Conservation (phyloP, 78 protist species). For the Planoprotostelium fungivorum region DNA sequence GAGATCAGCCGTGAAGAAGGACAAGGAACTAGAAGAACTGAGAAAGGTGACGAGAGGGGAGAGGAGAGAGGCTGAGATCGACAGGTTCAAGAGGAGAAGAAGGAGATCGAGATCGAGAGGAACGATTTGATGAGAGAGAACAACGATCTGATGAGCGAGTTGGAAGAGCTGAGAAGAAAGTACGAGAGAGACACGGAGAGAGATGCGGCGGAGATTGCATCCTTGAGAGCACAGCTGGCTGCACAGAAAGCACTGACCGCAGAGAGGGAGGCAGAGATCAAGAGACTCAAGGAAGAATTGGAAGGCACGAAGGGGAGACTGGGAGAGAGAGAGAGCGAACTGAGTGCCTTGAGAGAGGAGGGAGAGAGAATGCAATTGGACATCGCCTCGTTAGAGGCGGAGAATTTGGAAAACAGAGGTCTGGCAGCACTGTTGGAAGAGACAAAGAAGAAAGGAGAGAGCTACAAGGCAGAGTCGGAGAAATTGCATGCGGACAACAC, state of each 20-base stretch:
- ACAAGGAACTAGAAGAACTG: conserved; percentile 4
- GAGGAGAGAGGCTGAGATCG: not conserved
- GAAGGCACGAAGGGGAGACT: too few relatives aligned
- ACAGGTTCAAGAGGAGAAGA: not conserved
- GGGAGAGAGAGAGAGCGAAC: too few relatives aligned
- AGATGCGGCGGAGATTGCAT: not conserved
- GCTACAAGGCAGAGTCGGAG: too few relatives aligned
- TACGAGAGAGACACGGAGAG: not conserved
- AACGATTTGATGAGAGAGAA: not conserved
- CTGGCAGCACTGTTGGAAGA: too few relatives aligned
- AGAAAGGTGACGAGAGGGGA: not conserved
- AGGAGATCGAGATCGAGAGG: not conserved
- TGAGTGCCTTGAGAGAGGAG: too few relatives aligned
- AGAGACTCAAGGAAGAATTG: not conserved
- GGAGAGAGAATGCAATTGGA: too few relatives aligned
- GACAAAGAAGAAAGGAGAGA: too few relatives aligned
- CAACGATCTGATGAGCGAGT: not conserved
- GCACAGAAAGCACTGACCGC: not conserved
- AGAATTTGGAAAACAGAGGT: too few relatives aligned
- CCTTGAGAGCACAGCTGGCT: not conserved
- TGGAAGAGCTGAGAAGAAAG: not conserved
- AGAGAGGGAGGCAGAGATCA: not conserved
- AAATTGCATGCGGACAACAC: too few relatives aligned
- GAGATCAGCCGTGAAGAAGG: conserved; percentile 9
- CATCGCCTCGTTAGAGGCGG: too few relatives aligned